Conservation (phyloP, 2,329 filamentous ascomycete species). For the Canariomyces notabilis region DNA sequence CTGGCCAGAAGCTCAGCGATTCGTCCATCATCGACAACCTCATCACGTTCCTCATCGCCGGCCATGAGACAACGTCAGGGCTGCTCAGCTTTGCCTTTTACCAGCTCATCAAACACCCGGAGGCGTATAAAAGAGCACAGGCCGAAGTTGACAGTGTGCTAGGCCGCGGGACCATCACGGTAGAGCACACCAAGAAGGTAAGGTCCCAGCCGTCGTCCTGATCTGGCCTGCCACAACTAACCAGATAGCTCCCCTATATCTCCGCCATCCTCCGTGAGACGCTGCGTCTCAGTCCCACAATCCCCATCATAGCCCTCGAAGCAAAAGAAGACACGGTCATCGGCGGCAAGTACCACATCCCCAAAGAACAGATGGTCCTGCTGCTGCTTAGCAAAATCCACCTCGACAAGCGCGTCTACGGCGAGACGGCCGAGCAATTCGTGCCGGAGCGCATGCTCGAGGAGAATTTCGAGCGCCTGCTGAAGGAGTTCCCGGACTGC, state of each 20-base stretch:
- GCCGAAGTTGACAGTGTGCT: conserved; percentile 63
- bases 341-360: conserved; percentile 56
- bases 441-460: conserved; percentile 68
- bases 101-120: conserved; percentile 59
- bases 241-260: conserved; percentile 47
- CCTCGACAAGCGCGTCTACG: conserved; percentile 58
- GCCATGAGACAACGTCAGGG: conserved; percentile 68
- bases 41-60: conserved; percentile 66
- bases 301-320: conserved; percentile 51
- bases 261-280: conserved; percentile 61
- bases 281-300: conserved; percentile 57
- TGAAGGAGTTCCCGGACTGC: conserved; percentile 55
- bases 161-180: conserved; percentile 50
- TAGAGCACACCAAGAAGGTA: conserved; percentile 59
- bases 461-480: conserved; percentile 57
- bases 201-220: neutral
- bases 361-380: conserved; percentile 45
- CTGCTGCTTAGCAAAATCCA: conserved; percentile 52
- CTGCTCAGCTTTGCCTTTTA: conserved; percentile 62
- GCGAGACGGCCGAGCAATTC: conserved; percentile 61
- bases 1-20: conserved; percentile 59
- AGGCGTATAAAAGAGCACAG: conserved; percentile 55
- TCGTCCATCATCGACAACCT: conserved; percentile 63
- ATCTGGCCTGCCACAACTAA: neutral
- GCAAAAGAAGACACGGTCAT: conserved; percentile 52